Conservation (phyloP, 306 rosid genomes). For the Cicer cuneatum region DNA sequence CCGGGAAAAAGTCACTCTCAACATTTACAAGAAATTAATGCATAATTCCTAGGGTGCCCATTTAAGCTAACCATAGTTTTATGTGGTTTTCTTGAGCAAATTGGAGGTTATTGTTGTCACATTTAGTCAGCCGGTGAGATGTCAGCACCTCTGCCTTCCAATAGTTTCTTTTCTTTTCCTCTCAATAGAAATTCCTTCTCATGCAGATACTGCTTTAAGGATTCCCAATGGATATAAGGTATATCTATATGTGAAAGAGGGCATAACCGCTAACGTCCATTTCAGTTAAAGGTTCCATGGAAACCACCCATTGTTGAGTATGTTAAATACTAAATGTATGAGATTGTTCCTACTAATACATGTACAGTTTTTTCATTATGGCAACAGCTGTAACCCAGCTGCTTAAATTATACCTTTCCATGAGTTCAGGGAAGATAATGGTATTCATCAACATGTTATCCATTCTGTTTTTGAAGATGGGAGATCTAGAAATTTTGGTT, state of each 20-base stretch:
- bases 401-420: conserved; percentile 34
- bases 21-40: conserved; percentile 75
- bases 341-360: conserved; percentile 40
- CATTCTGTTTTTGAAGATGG: not conserved
- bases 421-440: conserved; percentile 31
- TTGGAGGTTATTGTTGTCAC: conserved; percentile 45
- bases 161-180: conserved; percentile 33
- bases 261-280: conserved; percentile 39
- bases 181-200: conserved; percentile 37
- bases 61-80: conserved; percentile 51
- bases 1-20: conserved; percentile 89
- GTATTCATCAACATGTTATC: conserved; percentile 19
- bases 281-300: conserved; percentile 43
- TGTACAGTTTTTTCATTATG: conserved; percentile 47
- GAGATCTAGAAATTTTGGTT: too few relatives aligned
- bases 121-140: conserved; percentile 53
- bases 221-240: conserved; percentile 39
- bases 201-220: conserved; percentile 46
- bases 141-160: conserved; percentile 40
- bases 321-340: conserved; percentile 29
- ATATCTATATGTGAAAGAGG: conserved; percentile 30
- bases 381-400: conserved; percentile 26
- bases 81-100: conserved; percentile 46
- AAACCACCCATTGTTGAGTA: conserved; percentile 42
- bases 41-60: conserved; percentile 53